Base-by-base conservation (phyloP, 108 stramenopile genomes). In the Nitzschia sp. region DNA sequence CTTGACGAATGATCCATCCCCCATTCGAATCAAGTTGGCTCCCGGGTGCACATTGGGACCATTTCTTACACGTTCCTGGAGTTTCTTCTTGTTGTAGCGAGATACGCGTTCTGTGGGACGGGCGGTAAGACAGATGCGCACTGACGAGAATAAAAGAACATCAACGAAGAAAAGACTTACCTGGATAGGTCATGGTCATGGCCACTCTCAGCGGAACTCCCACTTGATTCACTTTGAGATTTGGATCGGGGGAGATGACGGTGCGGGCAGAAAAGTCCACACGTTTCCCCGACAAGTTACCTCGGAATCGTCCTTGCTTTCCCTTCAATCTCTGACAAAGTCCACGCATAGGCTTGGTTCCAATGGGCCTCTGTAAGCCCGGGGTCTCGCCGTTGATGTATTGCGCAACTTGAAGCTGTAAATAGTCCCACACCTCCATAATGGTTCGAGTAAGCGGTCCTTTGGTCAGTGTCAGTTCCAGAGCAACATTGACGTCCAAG, bases 231-330 rank as follows among this genome's bases (percentile, higher is more conserved):
- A 99, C 98, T 58, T 95, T 92, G 33, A 99, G 77, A 81, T 97
- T 98, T 19, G 99, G 99, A 85, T 99, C 99, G 34, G 98, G 97
- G 1, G 99, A 98, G 77, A 99, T 99, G 71, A 99, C 99, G 15
- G 99, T 98, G 42, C 99, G 95, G 17, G 95, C 97, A 3, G 91
- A 93, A 76, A 98, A 99, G 76, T 99, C 98, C 49, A 99, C 99
- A 71, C 99, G 98, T 82, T 99, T 99, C 49, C 99, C 99, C 99
- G 98, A 98, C 32, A 99, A 83, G 66, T 99, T 99, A 33, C 98
- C 98, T 46, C 99, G 94, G 71, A 99, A 93, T 31, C 99, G 93
- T 19, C 99, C 99, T 71, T 97, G 96, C 82, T 98, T 99, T 17
- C 97, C 97, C 66, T 96, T 96, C n/a, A 98, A 82, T 11, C 99